A percentile compares a stretch with the other conserved stretches of the same genome.
Conservation (phyloP, 306 rosid genomes). For the Rosa multiflora region DNA sequence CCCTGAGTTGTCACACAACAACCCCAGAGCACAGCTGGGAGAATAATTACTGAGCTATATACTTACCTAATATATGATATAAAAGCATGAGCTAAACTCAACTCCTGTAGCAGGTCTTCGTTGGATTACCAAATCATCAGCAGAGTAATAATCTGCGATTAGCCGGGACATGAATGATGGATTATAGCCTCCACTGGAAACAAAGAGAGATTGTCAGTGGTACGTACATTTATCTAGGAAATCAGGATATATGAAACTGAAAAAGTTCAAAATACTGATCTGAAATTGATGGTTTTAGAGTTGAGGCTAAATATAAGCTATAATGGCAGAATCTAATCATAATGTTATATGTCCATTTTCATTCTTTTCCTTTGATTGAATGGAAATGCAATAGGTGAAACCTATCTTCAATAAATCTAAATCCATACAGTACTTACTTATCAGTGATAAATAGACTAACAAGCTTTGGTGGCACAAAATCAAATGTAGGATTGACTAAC, state of each 20-base stretch:
- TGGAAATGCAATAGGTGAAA: not conserved
- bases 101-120: conserved; percentile 47
- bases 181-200: conserved; percentile 92
- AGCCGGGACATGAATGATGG: conserved; percentile 96
- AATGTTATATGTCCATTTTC: not conserved
- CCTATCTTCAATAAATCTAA: not conserved
- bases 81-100: conserved; percentile 40
- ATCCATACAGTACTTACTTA: conserved; percentile 56
- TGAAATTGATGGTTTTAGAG: not conserved
- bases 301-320: not conserved
- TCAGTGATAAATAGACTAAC: conserved; percentile 90
- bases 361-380: not conserved
- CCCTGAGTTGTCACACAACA: not conserved
- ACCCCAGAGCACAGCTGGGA: not conserved
- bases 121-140: conserved; percentile 89
- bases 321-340: not conserved
- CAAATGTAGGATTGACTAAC: conserved; percentile 87
- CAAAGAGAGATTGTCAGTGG: conserved; percentile 25
- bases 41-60: not conserved
- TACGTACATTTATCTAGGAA: not conserved
- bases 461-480: conserved; percentile 90
- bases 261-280: not conserved
- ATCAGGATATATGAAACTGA: conserved; percentile 6
- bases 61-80: conserved; percentile 41
- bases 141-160: conserved; percentile 88